These are phyloP conservation scores for Cyberlindnera suaveolens DNA, from an alignment of 805 yeast genomes.

Conservation along the genomic window DNA sequence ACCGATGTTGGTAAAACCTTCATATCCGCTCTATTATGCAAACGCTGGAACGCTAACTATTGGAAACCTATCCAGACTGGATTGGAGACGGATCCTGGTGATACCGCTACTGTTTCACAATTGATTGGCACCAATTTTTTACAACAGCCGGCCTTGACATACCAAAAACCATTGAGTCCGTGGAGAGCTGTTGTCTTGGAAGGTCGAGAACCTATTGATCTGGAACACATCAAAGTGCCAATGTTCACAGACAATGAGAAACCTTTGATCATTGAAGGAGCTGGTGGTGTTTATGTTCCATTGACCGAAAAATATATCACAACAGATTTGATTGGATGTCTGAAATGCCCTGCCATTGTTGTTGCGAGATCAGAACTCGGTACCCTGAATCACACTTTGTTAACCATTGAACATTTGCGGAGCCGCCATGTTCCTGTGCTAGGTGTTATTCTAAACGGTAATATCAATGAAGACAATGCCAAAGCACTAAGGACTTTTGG, in stretches of 20 bases:
- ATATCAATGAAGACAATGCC: constrained; percentile 18
- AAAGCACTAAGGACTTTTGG: constrained; percentile 17
- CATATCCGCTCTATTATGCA: constrained; percentile 21
- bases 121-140: not conserved
- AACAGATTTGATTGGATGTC: constrained; percentile 19
- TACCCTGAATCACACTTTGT: constrained; percentile 25
- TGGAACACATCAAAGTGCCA: constrained; percentile 20
- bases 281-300: constrained; percentile 27
- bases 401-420: constrained; percentile 22
- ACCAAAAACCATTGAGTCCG: constrained; percentile 25
- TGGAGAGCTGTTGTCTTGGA: constrained; percentile 23
- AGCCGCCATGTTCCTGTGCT: constrained; percentile 15
- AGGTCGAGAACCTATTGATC: constrained; percentile 11
- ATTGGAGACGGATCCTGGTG: constrained; percentile 23
- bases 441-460: constrained; percentile 25
- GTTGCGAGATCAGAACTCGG: constrained; percentile 27
- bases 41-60: constrained; percentile 24
- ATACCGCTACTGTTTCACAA: constrained; percentile 15
- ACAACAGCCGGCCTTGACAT: constrained; percentile 14
- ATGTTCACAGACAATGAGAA: not conserved
- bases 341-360: constrained; percentile 20
- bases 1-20: constrained; percentile 30
- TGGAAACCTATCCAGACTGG: constrained; percentile 30
- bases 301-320: constrained; percentile 21
- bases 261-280: constrained; percentile 25